Conservation (phyloP, 129 eudicot species). For the Rutidosis leptorrhynchoides region DNA sequence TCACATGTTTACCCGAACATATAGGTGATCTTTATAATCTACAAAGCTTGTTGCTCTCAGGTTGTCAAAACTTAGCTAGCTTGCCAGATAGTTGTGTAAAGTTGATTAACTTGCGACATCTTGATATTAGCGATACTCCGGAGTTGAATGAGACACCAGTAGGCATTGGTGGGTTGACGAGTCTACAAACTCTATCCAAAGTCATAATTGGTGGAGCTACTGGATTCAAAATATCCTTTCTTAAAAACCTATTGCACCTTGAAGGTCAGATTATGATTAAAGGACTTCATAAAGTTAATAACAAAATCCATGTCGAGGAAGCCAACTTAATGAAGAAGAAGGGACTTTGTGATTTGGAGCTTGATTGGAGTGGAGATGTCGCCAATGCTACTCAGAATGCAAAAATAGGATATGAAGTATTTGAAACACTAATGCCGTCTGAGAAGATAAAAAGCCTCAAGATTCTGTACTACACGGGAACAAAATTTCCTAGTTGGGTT, state of each 20-base stretch:
- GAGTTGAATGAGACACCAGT: slow-evolving; percentile 34
- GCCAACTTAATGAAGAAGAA: background rate
- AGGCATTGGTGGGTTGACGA: slow-evolving; percentile 34
- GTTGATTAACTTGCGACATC: slow-evolving; percentile 23
- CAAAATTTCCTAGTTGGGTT: too few relatives aligned
- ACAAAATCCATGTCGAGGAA: background rate
- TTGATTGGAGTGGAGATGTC: background rate
- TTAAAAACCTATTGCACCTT: background rate
- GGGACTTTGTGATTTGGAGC: background rate
- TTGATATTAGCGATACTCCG: slow-evolving; percentile 33
- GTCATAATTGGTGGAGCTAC: background rate
- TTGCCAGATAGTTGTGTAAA: slow-evolving; percentile 24
- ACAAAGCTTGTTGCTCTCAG: slow-evolving; percentile 30
- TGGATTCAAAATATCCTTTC: background rate
- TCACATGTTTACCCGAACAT: slow-evolving; percentile 31
- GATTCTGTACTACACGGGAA: too few relatives aligned
- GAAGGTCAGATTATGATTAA: background rate
- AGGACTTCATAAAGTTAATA: background rate
- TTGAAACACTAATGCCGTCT: background rate
- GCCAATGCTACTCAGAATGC: background rate
- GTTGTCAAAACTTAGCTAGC: slow-evolving; percentile 25
- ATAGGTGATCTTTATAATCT: slow-evolving; percentile 29
- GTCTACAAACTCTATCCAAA: slow-evolving; percentile 34
- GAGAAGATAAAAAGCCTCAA: too few relatives aligned
- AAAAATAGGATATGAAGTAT: background rate